Base-by-base conservation (phyloP, 176 grass and related monocot species). In the Triticum urartu region DNA sequence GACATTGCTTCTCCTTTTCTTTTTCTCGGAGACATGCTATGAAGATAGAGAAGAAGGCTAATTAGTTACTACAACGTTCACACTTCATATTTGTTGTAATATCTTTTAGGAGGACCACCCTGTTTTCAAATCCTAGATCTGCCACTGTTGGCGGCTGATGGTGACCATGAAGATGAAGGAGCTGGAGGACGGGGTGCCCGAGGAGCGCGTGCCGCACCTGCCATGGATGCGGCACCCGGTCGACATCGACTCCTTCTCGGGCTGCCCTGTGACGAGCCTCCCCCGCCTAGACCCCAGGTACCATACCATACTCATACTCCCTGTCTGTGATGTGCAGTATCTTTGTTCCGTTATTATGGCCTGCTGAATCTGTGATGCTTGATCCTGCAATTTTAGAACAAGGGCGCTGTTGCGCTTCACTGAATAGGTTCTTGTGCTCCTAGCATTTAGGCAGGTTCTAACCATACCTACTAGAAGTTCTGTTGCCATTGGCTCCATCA, bases 221-320 rank as follows among this genome's bases (percentile, higher is more conserved):
- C 86, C 86, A 36, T 92, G 90, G 93, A 95, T 95, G 93, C 88
- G 93, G 64, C 30, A 34, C 64, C 72, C 88, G 7, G 88, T 92
- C 18, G 83, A 95, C 80, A 89, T 92, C 71, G 88, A 95, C 32
- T 63, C 58, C 70, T 92, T 89, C 73, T 87, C 87, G 24, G 88
- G 84, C 3, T 74, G 86, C 72, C 86, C 88, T 67, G 60, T 91
- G 11, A 18, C 12, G 9, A 48, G 74, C 21, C 77, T 92, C 18
- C 93, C 88, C 20, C 85, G 64, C 59, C 86, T 95, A 2, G 88
- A 95, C 82, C 65, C 72, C 9, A 92, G 90, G 93, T 91, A 21
- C 33, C 33, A n/a, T 39, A 21, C 33, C 18, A 38, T 39, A 65
- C 35, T 45, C 8, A 47, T 47, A 13, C 42, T 4, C 26, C 21